These are phyloP conservation scores for Corylus americana DNA, from an alignment of 306 rosid genomes.

Conservation along the genomic window DNA sequence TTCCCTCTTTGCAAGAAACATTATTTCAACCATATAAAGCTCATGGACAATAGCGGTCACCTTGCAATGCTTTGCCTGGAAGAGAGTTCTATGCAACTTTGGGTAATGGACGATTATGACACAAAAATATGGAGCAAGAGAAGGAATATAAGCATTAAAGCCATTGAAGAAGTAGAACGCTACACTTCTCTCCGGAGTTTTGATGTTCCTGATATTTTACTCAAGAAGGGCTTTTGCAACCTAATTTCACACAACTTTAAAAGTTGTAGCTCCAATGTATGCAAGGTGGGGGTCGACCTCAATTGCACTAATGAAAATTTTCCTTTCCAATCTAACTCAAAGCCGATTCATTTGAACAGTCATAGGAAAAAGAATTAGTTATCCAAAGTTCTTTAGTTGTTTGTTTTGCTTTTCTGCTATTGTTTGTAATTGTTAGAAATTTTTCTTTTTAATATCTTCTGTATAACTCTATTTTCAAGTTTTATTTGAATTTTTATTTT, in stretches of 20 bases:
- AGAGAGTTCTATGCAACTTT: not conserved
- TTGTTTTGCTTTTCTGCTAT: too few species aligned
- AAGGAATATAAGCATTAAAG: not conserved
- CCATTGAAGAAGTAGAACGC: not conserved
- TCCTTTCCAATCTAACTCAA: not conserved
- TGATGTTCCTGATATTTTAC: not conserved
- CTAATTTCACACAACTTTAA: not conserved
- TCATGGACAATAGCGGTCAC: not conserved
- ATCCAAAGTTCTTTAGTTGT: too few species aligned
- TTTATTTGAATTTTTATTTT: too few species aligned
- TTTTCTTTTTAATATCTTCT: too few species aligned
- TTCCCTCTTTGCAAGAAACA: not conserved
- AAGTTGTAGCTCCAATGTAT: not conserved
- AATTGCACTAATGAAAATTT: not conserved
- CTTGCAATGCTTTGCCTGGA: slow-evolving; percentile 2
- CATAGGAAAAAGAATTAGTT: too few species aligned
- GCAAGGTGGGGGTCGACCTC: too few species aligned
- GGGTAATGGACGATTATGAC: not conserved
- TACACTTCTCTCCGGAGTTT: not conserved
- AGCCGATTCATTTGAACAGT: not conserved
- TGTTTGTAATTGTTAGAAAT: too few species aligned
- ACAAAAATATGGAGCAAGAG: not conserved
- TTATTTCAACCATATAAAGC: not conserved
- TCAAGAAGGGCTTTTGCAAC: not conserved
- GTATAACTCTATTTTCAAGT: too few species aligned